Evolutionary conservation across 2,329 filamentous ascomycete species (phyloP).

Genomic region (Cladophialophora chaetospira): DNA sequence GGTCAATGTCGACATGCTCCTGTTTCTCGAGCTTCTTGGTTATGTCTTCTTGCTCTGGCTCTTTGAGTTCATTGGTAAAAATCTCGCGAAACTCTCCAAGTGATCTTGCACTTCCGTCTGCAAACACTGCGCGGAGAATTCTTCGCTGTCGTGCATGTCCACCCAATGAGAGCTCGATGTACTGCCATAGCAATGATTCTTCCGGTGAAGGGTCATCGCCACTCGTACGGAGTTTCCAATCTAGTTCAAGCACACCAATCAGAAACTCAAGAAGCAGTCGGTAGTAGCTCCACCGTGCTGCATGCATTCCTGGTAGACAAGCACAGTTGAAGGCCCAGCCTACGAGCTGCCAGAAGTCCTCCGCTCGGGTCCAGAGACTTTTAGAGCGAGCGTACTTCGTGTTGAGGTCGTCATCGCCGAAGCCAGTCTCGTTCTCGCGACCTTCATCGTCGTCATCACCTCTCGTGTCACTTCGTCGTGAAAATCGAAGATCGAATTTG

Average conservation of each 20-base stretch:
- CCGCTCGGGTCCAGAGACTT: conserved; percentile 72
- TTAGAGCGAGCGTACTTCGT: conserved; percentile 63
- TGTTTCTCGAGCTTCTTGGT: conserved; percentile 43
- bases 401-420: conserved; percentile 51
- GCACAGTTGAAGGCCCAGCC: conserved; percentile 96
- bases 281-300: conserved; percentile 77
- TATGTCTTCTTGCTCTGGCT: conserved; percentile 36
- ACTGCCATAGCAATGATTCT: conserved; percentile 47
- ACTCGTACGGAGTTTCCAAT: conserved; percentile 41
- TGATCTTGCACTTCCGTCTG: conserved; percentile 43
- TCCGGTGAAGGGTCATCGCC: conserved; percentile 32
- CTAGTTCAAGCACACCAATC: conserved; percentile 47
- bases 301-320: conserved; percentile 51
- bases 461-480: conserved; percentile 3
- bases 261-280: conserved; percentile 77
- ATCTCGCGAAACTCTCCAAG: conserved; percentile 48
- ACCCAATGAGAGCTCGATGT: conserved; percentile 39
- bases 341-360: conserved; percentile 84
- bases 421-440: conserved; percentile 38
- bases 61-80: conserved; percentile 49
- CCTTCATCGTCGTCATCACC: conserved; percentile 38
- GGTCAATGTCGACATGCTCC: conserved; percentile 48
- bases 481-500: conserved; percentile 31
- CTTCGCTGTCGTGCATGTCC: conserved; percentile 42
- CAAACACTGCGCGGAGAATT: conserved; percentile 51